Evolutionary conservation across 495 filamentous ascomycete species (phyloP), one percentile per base, ranked within the genome.

Genomic region (Thozetella sp.): DNA sequence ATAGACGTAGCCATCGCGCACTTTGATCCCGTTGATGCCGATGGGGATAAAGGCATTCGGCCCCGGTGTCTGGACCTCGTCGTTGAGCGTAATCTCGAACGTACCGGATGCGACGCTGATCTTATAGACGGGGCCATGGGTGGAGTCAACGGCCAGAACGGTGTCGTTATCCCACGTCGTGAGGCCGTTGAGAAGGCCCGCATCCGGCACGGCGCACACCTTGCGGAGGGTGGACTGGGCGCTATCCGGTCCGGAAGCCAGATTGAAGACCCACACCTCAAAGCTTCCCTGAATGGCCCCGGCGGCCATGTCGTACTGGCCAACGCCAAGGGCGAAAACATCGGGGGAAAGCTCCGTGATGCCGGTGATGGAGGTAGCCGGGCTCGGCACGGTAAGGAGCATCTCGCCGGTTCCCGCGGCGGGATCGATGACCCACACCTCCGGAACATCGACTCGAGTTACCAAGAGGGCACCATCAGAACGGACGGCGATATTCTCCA

Each of bases 401-500:
- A 63, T 66, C 12, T 67, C 62, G 13, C 74, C 66, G n/a, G 69
- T 67, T 24, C 53, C 67, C 15, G 66, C 63, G 2, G 52, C 43
- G 0, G 76, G 69, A 57, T 80, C 63, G 55, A 81, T 60, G 11
- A 62, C 58, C 74, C 74, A 82, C 19, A 83, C 65, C 53, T 70
- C 59, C 24, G 67, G 67, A 1, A 51, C 54, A 48, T 64, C 63
- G 50, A 61, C 37, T 15, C 61, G 37, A 4, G 63, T 70, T 40
- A 59, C 58, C 23, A 72, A 61, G 27, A 72, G 60, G 12, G 53
- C 24, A 13, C 69, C 69, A 54, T 71, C 67, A n/a, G 61, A 53
- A 3, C 71, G 65, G 25, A 74, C 63, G 6, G 69, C 65, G 40
- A 74, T 55, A 60, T 72, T 74, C 53, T 72, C 67, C 45, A 72